Conservation (phyloP, 2,329 filamentous ascomycete species). For the Diplodia scrobiculata region DNA sequence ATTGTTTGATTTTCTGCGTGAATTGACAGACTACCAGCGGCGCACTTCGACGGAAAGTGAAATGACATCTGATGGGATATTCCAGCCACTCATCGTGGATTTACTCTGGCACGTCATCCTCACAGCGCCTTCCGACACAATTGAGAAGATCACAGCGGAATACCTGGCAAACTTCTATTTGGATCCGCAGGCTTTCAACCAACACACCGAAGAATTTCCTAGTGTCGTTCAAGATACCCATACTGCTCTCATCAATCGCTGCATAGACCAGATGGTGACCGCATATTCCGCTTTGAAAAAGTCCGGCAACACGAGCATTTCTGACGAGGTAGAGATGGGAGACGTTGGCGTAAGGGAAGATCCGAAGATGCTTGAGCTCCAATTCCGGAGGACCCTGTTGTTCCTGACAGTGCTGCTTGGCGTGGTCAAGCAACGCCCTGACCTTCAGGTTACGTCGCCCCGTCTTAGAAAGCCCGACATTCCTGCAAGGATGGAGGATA, state of each 20-base stretch:
- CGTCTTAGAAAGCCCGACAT: slow-evolving; percentile 34
- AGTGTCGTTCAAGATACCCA: slow-evolving; percentile 59
- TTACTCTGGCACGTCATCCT: slow-evolving; percentile 83
- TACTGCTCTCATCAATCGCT: slow-evolving; percentile 70
- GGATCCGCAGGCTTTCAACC: slow-evolving; percentile 38
- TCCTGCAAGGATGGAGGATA: slow-evolving; percentile 55
- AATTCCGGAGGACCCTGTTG: slow-evolving; percentile 40
- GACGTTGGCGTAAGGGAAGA: neutral
- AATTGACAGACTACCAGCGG: slow-evolving; percentile 32
- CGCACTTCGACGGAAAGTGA: slow-evolving; percentile 1
- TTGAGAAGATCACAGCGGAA: slow-evolving; percentile 69
- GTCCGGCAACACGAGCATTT: neutral
- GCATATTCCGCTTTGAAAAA: slow-evolving; percentile 14
- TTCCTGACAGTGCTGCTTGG: slow-evolving; percentile 41
- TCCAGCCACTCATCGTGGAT: slow-evolving; percentile 61
- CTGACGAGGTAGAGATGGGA: slow-evolving; percentile 17
- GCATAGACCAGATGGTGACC: slow-evolving; percentile 56
- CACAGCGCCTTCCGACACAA: slow-evolving; percentile 63
- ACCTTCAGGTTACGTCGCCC: slow-evolving; percentile 13
- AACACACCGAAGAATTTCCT: slow-evolving; percentile 7
- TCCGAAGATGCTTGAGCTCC: slow-evolving; percentile 31
- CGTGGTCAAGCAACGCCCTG: slow-evolving; percentile 6
- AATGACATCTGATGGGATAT: slow-evolving; percentile 55
- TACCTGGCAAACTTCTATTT: slow-evolving; percentile 76
- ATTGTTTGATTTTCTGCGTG: slow-evolving; percentile 64